phyloP scores from a whole-genome alignment of 495 filamentous ascomycete genomes.

The Sporormia fimetaria region DNA sequence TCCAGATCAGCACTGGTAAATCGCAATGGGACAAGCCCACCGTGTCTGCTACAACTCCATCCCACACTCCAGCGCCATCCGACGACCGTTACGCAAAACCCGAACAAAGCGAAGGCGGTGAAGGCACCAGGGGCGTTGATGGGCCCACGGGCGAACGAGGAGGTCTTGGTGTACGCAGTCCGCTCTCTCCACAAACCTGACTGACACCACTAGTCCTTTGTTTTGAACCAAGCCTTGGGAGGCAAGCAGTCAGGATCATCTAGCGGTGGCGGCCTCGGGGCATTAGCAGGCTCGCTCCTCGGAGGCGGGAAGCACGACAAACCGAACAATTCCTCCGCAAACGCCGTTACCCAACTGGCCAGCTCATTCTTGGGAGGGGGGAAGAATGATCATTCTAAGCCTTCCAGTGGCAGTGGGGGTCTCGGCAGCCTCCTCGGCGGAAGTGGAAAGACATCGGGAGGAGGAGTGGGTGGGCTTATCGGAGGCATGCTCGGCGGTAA shows the following conservation, averaged over 20 bases:
- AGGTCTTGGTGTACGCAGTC: conserved; percentile 29
- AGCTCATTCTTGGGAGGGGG: too few relatives aligned
- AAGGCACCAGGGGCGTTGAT: conserved; percentile 28
- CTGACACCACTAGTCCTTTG: conserved; percentile 30
- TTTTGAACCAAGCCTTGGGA: conserved; percentile 33
- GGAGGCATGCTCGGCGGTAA: conserved; percentile 25
- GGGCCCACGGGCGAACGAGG: conserved; percentile 28
- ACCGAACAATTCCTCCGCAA: too few relatives aligned
- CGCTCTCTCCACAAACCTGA: neutral
- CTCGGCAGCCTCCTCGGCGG: conserved; percentile 16
- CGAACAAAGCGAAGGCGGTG: conserved; percentile 14
- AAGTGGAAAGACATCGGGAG: conserved; percentile 25
- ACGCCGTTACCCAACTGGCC: too few relatives aligned
- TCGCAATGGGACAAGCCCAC: conserved; percentile 35
- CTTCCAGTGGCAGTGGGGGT: conserved; percentile 19
- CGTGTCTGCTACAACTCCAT: conserved; percentile 21
- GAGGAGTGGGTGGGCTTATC: conserved; percentile 22
- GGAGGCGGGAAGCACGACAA: conserved; percentile 30
- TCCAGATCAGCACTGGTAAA: conserved; percentile 34
- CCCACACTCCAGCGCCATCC: conserved; percentile 27
- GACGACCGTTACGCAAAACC: conserved; percentile 27
- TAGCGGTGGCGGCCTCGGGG: conserved; percentile 21
- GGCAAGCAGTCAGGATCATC: conserved; percentile 29
- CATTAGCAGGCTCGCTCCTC: conserved; percentile 33
- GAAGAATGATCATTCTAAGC: too few relatives aligned